phyloP scores from a whole-genome alignment of 805 yeast genomes.

The Maudiozyma saulgeensis region DNA sequence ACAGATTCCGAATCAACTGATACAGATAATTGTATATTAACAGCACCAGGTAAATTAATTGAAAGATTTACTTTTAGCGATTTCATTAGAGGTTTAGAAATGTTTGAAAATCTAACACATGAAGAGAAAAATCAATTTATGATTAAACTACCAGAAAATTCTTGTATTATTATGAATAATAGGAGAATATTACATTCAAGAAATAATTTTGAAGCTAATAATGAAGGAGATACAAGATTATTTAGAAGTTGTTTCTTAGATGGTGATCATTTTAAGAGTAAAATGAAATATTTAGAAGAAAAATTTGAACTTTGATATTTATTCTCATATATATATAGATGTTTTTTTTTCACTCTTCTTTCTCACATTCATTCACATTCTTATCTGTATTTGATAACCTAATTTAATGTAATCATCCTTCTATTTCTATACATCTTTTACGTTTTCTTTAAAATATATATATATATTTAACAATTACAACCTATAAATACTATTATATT shows the following conservation, averaged over 20 bases:
- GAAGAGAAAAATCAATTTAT: conserved; percentile 45
- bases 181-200: conserved; percentile 65
- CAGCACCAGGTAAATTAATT: conserved; percentile 32
- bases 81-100: conserved; percentile 46
- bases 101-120: conserved; percentile 52
- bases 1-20: conserved; percentile 8
- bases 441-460: too few species aligned
- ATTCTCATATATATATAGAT: too few species aligned
- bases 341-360: background rate
- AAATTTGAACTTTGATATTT: conserved; percentile 3
- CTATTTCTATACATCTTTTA: background rate
- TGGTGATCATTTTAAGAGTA: conserved; percentile 60
- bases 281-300: conserved; percentile 33
- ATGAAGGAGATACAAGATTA: conserved; percentile 39
- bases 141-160: conserved; percentile 45
- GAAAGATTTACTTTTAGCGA: conserved; percentile 39
- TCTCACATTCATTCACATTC: background rate
- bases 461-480: too few species aligned
- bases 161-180: conserved; percentile 62
- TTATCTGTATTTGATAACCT: too few species aligned
- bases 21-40: conserved; percentile 11
- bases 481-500: too few species aligned
- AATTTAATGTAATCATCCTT: too few species aligned
- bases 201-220: conserved; percentile 36
- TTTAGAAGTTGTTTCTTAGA: conserved; percentile 70